A percentile compares a stretch with the other conserved stretches of the same genome.
phyloP scores from a whole-genome alignment of 768 basidiomycete species.

The Leccinum rimulosum region DNA sequence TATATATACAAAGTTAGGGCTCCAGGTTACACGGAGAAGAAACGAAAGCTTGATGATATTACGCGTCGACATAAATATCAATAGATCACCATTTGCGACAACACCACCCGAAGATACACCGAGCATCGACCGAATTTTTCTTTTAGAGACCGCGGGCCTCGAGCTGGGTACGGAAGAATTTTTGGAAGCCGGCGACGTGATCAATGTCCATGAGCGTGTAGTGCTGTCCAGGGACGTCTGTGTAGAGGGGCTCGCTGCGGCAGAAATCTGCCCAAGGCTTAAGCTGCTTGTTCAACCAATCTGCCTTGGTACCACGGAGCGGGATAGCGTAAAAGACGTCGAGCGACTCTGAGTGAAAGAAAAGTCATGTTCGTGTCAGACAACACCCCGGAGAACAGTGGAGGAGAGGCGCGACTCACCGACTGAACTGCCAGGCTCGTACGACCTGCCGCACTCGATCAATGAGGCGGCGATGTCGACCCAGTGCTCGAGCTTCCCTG shows the following conservation, averaged over 20 bases:
- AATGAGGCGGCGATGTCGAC: constrained; percentile 30
- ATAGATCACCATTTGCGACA: background rate
- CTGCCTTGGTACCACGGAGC: constrained; percentile 26
- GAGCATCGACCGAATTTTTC: background rate
- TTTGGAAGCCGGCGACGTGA: constrained; percentile 30
- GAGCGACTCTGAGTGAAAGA: constrained; percentile 7
- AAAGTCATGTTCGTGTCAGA: background rate
- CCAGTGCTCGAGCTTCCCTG: constrained; percentile 27
- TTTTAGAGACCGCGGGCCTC: constrained; percentile 25
- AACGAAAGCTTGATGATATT: background rate
- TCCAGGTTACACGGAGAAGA: background rate
- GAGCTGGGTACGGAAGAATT: constrained; percentile 26
- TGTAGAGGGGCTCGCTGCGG: constrained; percentile 22
- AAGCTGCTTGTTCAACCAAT: constrained; percentile 31
- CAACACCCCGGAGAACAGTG: background rate
- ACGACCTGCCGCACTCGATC: constrained; percentile 31
- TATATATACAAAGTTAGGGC: background rate
- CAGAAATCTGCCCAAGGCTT: constrained; percentile 26
- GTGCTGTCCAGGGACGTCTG: constrained; percentile 28
- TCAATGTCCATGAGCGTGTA: constrained; percentile 33
- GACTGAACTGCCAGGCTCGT: constrained; percentile 25
- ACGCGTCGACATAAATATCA: background rate
- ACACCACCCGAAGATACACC: background rate
- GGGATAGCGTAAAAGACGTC: constrained; percentile 31
- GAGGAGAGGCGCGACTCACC: constrained; percentile 16